These are phyloP conservation scores for Cenchrus americanus DNA, from an alignment of 176 grass and related monocot species.

Conservation along the genomic window DNA sequence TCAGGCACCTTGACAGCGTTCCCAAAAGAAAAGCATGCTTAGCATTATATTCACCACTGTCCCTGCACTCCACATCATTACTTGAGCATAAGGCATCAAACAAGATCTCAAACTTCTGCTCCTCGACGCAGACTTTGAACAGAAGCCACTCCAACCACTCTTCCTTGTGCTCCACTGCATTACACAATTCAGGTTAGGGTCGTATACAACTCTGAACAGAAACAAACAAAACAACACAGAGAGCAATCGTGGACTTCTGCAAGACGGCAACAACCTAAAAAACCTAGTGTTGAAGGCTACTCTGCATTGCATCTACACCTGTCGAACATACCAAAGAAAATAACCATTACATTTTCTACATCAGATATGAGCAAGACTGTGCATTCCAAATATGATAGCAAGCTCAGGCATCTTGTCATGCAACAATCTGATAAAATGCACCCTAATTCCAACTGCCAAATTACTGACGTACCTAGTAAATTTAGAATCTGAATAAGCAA, in stretches of 20 bases:
- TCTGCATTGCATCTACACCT: not conserved
- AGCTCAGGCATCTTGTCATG: not conserved
- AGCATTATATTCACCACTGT: constrained; percentile 37
- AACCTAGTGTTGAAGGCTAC: not conserved
- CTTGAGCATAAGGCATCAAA: constrained; percentile 57
- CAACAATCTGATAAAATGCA: not conserved
- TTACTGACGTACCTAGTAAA: not conserved
- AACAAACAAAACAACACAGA: not conserved
- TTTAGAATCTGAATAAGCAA: not conserved
- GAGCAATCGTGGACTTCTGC: not conserved
- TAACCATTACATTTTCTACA: not conserved
- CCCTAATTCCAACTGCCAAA: not conserved
- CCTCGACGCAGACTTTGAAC: constrained; percentile 84
- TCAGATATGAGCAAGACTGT: not conserved
- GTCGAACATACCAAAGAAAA: too few species aligned
- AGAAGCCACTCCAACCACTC: constrained; percentile 95
- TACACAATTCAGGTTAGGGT: constrained; percentile 30
- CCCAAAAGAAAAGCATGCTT: constrained; percentile 75
- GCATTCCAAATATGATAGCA: not conserved
- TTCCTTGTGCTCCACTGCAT: constrained; percentile 79
- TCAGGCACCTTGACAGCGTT: constrained; percentile 73
- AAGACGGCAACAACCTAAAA: not conserved
- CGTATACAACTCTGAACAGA: not conserved
- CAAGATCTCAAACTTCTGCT: constrained; percentile 58
- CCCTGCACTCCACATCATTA: constrained; percentile 30